Evolutionary conservation across 192 early-diverging fungal genomes (phyloP), one percentile per base, ranked within the genome.

Genomic region (Phlyctochytrium planicorne): DNA sequence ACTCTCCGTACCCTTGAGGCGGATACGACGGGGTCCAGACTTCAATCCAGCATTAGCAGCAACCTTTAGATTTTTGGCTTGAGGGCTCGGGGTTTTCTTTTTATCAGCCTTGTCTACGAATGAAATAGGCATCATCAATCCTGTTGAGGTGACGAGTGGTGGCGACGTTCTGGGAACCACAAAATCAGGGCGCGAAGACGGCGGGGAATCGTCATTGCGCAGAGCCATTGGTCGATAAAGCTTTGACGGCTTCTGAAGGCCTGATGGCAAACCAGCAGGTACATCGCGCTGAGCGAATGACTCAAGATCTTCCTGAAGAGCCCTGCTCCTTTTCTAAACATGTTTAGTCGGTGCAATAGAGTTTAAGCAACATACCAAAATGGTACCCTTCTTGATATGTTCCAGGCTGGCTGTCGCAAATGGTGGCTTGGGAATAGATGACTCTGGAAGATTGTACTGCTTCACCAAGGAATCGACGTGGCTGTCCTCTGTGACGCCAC

Each of bases 101-200:
- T 47, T 47, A 20, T 47, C 40, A 20, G 6, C 20, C 40, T 32
- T 23, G 32, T 68, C 68, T n/a, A 70, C 25, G 23, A 70, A 30
- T 20, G 59, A 6, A 27, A 30, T 17, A 20, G 69, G 69, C 16
- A 62, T 60, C 62, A 23, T 57, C 20, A 71, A 36, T n/a, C 69
- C 69, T 2, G 69, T 71, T 20, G 53, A 52, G 1, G 62, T 63
- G 4, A 71, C 62, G 31, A 34, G 35, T 2, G 62, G n/a, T 2
- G 62, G 69, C n/a, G 69, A 62, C 2, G 53, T 47, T 29, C 62
- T 55, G 30, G 69, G 69, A n/a, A 71, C 69, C 17, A 65, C 69
- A 65, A 71, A 71, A 56, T 71, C 69, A 12, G 69, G 69, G 40
- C 40, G 10, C 40, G 40, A 47, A 47, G 20, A 20, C 40, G 40